Evolutionary conservation across 2,329 filamentous ascomycete species (phyloP), one percentile per base, ranked within the genome.

Genomic region (Triangularia setosa): DNA sequence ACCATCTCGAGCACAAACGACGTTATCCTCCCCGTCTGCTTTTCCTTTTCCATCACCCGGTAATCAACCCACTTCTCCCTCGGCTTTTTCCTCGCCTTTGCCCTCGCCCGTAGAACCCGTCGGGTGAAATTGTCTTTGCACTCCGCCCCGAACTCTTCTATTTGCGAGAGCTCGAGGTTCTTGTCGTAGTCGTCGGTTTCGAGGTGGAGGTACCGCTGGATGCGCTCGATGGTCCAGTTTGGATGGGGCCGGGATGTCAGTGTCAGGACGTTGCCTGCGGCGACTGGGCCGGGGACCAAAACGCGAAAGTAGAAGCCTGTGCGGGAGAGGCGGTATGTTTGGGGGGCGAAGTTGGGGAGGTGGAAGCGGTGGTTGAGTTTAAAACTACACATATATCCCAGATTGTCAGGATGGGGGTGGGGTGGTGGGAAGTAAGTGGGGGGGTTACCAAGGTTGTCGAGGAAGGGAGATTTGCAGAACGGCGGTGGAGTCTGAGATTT

Each of bases 241-340:
- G 86, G 85, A 75, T 84, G 78, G 21, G 73, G 78, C 12, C 87
- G 78, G 72, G 85, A 81, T 0, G 87, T 75, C 0, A 90, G 76
- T 4, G 73, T 74, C 66, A 90, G 83, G 69, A 79, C 76, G 69
- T 89, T 86, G 7, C 87, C 87, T 0, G 80, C 79, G 18, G 78
- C 73, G 52, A 90, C 80, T 0, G 71, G 75, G 0, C 88, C 87
- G 30, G 83, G 79, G 2, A 77, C 76, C 16, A 89, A 71, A 1
- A 90, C 83, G 2, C 87, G 82, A 68, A 89, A 89, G 71, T 89
- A 84, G 87, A 87, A 90, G 0, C 87, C 87, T 0, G 86, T 89
- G 1, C 87, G 81, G 64, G 83, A 83, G 1, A 77, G 77, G 66
- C 81, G 79, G 74, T 84, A 87, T 0, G 85, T 84, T 21, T 80